These are phyloP conservation scores for Metarhizium anisopliae DNA, from an alignment of 2,329 filamentous ascomycete species.

Conservation along the genomic window DNA sequence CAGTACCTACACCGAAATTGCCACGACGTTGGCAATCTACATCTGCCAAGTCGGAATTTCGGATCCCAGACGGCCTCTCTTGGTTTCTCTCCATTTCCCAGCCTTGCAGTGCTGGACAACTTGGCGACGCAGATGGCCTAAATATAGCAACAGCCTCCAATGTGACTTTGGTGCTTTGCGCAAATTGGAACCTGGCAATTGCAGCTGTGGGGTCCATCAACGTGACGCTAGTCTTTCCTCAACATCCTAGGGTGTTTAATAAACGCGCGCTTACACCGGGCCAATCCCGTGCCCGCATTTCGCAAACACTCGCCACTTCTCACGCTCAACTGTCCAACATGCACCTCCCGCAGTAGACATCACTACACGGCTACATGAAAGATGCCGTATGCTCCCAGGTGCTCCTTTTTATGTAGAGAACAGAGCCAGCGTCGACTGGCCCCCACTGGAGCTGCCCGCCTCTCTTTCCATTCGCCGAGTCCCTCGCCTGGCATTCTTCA, in stretches of 20 bases:
- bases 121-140: neutral
- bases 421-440: neutral
- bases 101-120: neutral
- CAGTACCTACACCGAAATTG: conserved; percentile 2
- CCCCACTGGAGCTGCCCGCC: neutral
- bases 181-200: neutral
- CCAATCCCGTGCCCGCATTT: conserved; percentile 1
- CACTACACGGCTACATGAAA: neutral
- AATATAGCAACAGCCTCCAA: neutral
- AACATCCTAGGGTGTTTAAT: neutral
- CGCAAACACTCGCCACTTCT: conserved; percentile 1
- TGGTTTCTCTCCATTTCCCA: neutral
- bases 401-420: neutral
- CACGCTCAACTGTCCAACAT: neutral
- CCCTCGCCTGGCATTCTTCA: neutral
- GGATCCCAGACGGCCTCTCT: neutral
- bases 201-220: neutral
- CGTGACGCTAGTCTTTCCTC: too few relatives aligned
- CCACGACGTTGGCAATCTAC: neutral
- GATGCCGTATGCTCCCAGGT: neutral
- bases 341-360: neutral
- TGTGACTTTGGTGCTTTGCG: neutral
- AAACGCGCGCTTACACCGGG: conserved; percentile 5
- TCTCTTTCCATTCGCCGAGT: neutral
- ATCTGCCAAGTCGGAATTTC: neutral